phyloP scores from a whole-genome alignment of 495 filamentous ascomycete species.

The Chaetomium tenue region DNA sequence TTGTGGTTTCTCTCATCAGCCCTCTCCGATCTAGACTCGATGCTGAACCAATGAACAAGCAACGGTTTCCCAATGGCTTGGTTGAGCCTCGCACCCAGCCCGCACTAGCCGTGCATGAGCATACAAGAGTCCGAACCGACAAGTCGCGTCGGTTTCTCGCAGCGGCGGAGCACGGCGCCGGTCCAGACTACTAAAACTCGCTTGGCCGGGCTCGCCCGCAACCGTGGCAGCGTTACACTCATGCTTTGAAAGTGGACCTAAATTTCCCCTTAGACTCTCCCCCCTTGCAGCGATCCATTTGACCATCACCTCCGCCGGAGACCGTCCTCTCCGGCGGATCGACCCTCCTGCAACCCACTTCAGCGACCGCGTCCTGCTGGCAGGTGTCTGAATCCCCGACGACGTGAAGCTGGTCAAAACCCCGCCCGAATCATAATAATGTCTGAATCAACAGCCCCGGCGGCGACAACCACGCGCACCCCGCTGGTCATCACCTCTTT shows the following conservation, averaged over 20 bases:
- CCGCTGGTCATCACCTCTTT: slow-evolving; percentile 17
- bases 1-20: background rate
- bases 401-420: background rate
- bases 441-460: background rate
- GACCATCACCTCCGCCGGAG: no score
- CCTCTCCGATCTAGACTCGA: no score
- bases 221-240: background rate
- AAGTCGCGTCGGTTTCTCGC: background rate
- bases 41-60: background rate
- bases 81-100: background rate
- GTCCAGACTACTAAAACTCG: background rate
- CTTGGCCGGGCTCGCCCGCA: background rate
- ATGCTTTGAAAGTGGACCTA: background rate
- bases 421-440: slow-evolving; percentile 7
- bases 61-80: background rate
- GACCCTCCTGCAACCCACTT: background rate
- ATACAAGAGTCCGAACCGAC: background rate
- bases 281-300: no score
- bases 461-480: background rate
- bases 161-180: background rate
- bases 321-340: background rate
- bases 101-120: no score
- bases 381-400: background rate
- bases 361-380: background rate
- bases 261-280: background rate